Evolutionary conservation across 2,329 filamentous ascomycete genomes (phyloP).

Genomic region (Talaromyces sp.): DNA sequence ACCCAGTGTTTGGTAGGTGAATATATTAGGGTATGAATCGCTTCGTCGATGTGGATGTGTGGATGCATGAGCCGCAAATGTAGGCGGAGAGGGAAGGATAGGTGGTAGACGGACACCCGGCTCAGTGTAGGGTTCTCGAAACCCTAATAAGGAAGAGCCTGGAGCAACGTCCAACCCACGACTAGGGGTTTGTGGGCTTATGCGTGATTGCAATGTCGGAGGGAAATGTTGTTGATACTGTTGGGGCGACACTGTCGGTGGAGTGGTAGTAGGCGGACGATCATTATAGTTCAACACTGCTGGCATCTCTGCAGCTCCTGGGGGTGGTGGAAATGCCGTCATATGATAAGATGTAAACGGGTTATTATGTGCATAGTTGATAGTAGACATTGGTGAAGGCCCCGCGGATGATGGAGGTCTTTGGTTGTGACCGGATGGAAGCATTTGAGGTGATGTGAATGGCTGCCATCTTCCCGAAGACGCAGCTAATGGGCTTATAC

Average conservation of each 20-base stretch:
- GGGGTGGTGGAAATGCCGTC: slow-evolving; percentile 27
- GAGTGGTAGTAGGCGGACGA: slow-evolving; percentile 25
- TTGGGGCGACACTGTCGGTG: slow-evolving; percentile 34
- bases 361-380: slow-evolving; percentile 14
- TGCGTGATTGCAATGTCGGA: slow-evolving; percentile 30
- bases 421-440: slow-evolving; percentile 28
- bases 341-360: slow-evolving; percentile 16
- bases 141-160: slow-evolving; percentile 25
- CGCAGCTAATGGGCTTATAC: slow-evolving; percentile 25
- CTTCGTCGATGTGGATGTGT: slow-evolving; percentile 32
- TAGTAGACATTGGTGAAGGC: slow-evolving; percentile 26
- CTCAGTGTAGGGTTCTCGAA: slow-evolving; percentile 33
- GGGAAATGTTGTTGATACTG: slow-evolving; percentile 33
- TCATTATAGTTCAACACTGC: slow-evolving; percentile 31
- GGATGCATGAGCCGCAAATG: slow-evolving; percentile 23
- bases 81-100: slow-evolving; percentile 36
- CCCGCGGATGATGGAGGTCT: slow-evolving; percentile 37
- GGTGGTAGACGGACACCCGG: slow-evolving; percentile 39
- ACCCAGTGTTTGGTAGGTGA: slow-evolving; percentile 27
- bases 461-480: slow-evolving; percentile 36
- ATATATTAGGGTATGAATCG: slow-evolving; percentile 34
- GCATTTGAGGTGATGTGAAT: slow-evolving; percentile 31
- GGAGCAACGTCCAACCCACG: slow-evolving; percentile 29
- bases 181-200: slow-evolving; percentile 26
- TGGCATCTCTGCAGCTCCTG: slow-evolving; percentile 30